These are phyloP conservation scores for Diaporthe helianthi DNA, from an alignment of 2,329 filamentous ascomycete genomes.

Conservation along the genomic window DNA sequence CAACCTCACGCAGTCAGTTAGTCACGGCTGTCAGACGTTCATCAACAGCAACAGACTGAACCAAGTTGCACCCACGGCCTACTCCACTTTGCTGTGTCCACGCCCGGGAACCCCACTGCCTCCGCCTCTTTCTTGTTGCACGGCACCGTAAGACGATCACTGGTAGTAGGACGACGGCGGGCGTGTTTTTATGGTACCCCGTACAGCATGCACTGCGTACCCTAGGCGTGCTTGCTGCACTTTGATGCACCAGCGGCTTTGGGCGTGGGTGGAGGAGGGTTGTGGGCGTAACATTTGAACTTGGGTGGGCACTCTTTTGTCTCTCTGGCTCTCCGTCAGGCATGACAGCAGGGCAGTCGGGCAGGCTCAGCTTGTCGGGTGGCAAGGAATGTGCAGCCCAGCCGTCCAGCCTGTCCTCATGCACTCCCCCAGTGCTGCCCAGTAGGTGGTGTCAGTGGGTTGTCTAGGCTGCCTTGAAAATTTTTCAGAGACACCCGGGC, in stretches of 20 bases:
- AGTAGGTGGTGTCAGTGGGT: slow-evolving; percentile 23
- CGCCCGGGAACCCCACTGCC: slow-evolving; percentile 8
- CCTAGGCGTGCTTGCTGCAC: slow-evolving; percentile 1
- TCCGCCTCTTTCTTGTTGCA: background rate
- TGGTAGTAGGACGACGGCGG: background rate
- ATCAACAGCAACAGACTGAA: slow-evolving; percentile 4
- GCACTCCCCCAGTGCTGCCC: slow-evolving; percentile 9
- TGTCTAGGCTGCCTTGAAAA: slow-evolving; percentile 30
- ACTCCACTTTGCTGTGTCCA: slow-evolving; percentile 17
- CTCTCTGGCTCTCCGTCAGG: background rate
- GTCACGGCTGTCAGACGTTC: background rate
- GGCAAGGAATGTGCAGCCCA: slow-evolving; percentile 30
- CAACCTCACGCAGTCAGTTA: background rate
- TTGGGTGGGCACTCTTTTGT: background rate
- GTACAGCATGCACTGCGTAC: background rate
- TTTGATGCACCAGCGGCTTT: slow-evolving; percentile 17
- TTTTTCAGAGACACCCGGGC: slow-evolving; percentile 34
- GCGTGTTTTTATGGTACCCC: background rate
- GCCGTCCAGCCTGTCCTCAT: slow-evolving; percentile 13
- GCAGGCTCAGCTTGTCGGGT: slow-evolving; percentile 24
- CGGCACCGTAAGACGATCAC: slow-evolving; percentile 12
- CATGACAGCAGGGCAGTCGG: slow-evolving; percentile 3
- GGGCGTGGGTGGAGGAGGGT: slow-evolving; percentile 13
- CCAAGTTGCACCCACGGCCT: slow-evolving; percentile 6
- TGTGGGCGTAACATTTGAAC: background rate